These are phyloP conservation scores for Baorangia bicolor DNA, from an alignment of 768 basidiomycete genomes.

Conservation along the genomic window DNA sequence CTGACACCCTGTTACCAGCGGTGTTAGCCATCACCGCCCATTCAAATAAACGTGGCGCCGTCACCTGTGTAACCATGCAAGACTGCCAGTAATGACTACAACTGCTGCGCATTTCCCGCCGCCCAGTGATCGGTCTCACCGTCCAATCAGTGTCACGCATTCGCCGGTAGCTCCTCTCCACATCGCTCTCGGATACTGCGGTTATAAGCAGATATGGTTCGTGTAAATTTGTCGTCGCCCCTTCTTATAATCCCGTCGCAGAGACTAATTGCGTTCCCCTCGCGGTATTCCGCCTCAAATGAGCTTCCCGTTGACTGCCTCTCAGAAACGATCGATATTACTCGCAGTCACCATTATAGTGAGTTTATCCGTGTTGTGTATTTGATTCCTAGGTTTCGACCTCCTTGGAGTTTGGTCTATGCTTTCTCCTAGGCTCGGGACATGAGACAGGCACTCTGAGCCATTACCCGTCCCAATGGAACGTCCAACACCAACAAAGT, in stretches of 20 bases:
- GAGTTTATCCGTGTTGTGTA: background rate
- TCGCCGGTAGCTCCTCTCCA: background rate
- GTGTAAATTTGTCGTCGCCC: background rate
- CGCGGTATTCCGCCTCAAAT: conserved; percentile 5
- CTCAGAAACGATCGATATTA: conserved; percentile 31
- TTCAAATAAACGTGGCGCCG: too few relatives aligned
- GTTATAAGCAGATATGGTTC: background rate
- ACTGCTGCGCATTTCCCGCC: background rate
- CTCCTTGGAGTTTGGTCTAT: conserved; percentile 17
- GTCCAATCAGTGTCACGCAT: background rate
- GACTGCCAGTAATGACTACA: too few relatives aligned
- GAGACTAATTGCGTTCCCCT: background rate
- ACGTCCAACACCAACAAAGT: background rate
- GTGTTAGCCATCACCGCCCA: background rate
- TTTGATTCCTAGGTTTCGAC: background rate
- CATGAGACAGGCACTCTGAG: background rate
- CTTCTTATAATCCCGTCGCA: background rate
- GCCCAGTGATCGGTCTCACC: background rate
- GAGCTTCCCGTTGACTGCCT: conserved; percentile 26
- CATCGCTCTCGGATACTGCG: background rate
- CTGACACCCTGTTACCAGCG: background rate
- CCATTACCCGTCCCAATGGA: conserved; percentile 2
- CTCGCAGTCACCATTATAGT: conserved; percentile 28
- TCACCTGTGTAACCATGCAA: too few relatives aligned
- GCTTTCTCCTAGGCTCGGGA: conserved; percentile 22